Evolutionary conservation across 305 asterid species (phyloP).

Genomic region (Fraxinus angustifolia): DNA sequence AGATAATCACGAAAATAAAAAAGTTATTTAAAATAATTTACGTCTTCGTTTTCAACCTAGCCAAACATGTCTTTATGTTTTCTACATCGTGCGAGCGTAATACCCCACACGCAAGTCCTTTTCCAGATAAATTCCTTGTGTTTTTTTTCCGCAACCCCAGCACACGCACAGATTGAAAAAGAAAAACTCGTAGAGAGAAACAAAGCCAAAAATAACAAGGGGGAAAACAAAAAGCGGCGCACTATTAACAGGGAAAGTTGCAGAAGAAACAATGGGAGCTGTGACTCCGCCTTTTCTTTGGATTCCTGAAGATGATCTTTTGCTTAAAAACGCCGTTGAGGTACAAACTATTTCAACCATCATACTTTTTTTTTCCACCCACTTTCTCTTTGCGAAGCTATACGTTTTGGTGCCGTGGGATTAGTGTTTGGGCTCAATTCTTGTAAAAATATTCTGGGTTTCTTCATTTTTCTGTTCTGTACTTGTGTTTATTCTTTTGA

Average conservation of each 20-base stretch:
- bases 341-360: slow-evolving; percentile 24
- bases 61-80: not conserved
- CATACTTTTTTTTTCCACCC: not conserved
- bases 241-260: not conserved
- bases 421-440: slow-evolving; percentile 27
- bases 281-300: slow-evolving; percentile 51
- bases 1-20: not conserved
- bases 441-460: slow-evolving; percentile 11
- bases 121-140: not conserved
- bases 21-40: not conserved
- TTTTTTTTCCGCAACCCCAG: not conserved
- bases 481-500: not conserved
- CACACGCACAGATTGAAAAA: not conserved
- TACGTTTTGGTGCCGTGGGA: not conserved
- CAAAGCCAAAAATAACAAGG: not conserved
- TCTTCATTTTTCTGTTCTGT: not conserved
- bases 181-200: not conserved
- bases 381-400: not conserved
- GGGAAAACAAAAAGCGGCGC: slow-evolving; percentile 41
- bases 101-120: not conserved
- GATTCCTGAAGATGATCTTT: slow-evolving; percentile 69
- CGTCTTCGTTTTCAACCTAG: not conserved
- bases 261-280: slow-evolving; percentile 54
- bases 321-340: slow-evolving; percentile 66
- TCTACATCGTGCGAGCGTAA: not conserved